Conservation (phyloP, 73 alveolate species). For the Durusdinium trenchii region DNA sequence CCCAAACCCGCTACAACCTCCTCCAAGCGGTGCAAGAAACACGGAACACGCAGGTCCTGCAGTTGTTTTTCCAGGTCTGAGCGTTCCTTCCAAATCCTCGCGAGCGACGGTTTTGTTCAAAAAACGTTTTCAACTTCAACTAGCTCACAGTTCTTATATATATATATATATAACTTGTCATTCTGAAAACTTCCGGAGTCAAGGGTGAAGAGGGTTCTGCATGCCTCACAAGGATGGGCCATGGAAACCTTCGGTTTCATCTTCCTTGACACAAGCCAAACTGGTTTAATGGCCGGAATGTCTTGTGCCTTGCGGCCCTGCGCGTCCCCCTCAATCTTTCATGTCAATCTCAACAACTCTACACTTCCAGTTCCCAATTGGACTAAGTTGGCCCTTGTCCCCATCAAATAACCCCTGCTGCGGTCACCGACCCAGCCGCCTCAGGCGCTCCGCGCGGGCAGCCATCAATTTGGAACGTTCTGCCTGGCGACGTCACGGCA, state of each 20-base stretch:
- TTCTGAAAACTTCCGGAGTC: too few species aligned
- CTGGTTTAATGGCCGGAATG: background rate
- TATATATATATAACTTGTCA: too few species aligned
- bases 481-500: background rate
- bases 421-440: background rate
- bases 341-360: background rate
- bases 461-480: slow-evolving; percentile 59
- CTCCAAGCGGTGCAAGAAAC: background rate
- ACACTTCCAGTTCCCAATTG: background rate
- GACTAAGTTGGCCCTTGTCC: too few species aligned
- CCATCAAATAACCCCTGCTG: background rate
- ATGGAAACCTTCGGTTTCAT: background rate
- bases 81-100: slow-evolving; percentile 67
- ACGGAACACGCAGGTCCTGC: background rate
- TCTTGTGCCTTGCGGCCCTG: background rate
- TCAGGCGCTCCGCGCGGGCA: slow-evolving; percentile 46
- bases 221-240: background rate
- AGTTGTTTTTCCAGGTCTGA: slow-evolving; percentile 81
- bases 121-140: too few species aligned
- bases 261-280: background rate
- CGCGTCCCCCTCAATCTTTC: background rate
- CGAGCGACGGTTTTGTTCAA: background rate
- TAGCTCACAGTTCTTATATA: too few species aligned
- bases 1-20: background rate
- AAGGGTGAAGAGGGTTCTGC: too few species aligned